phyloP scores from a whole-genome alignment of 2,329 filamentous ascomycete genomes.

The Clathrospora elynae region DNA sequence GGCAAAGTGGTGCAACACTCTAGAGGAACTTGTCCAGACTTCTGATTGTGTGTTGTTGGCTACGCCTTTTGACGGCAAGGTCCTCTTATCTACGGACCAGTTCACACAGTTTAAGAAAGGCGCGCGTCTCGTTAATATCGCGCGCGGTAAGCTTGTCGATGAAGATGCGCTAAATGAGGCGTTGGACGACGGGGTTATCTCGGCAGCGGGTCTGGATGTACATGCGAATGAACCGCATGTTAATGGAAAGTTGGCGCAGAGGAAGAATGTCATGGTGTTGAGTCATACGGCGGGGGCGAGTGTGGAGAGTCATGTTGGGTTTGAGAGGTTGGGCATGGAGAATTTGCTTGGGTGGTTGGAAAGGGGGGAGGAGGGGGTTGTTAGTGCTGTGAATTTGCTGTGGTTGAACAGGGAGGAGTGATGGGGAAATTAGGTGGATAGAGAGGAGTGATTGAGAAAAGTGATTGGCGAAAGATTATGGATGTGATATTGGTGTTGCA shows the following conservation, averaged over 20 bases:
- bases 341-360: constrained; percentile 67
- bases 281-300: constrained; percentile 71
- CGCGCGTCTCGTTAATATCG: constrained; percentile 67
- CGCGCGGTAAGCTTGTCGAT: constrained; percentile 67
- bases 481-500: too few species aligned
- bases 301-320: constrained; percentile 68
- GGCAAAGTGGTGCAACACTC: constrained; percentile 58
- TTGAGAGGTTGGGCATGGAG: constrained; percentile 69
- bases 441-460: not conserved
- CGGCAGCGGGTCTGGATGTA: constrained; percentile 66
- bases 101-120: constrained; percentile 61
- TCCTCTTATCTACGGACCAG: constrained; percentile 56
- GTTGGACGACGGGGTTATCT: constrained; percentile 58
- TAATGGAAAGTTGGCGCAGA: constrained; percentile 53
- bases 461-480: too few species aligned
- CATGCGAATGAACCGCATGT: constrained; percentile 65
- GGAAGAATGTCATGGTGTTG: constrained; percentile 62
- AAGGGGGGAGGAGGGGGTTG: constrained; percentile 54
- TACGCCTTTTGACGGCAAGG: constrained; percentile 59
- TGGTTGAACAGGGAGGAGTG: constrained; percentile 47
- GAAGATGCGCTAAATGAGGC: constrained; percentile 67
- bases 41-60: constrained; percentile 68
- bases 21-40: constrained; percentile 57
- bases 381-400: constrained; percentile 68
- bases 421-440: not conserved